Evolutionary conservation across 108 stramenopile genomes (phyloP).

Genomic region (Mediolabrus comicus): DNA sequence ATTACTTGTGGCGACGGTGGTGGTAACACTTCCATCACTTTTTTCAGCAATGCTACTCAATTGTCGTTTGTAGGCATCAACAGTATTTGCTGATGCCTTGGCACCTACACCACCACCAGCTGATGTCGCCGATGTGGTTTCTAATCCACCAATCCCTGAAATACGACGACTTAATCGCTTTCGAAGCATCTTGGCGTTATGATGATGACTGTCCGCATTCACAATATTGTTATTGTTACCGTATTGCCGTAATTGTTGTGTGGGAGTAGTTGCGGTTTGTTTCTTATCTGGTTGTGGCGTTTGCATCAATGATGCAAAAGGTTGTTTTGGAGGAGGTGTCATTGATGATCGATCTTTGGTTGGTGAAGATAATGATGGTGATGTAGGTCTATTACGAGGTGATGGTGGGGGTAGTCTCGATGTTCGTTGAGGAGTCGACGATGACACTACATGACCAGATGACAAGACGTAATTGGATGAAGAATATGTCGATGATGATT

Average conservation of each 20-base stretch:
- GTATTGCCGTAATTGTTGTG: not conserved
- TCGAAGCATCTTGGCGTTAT: constrained; percentile 12
- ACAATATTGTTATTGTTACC: not conserved
- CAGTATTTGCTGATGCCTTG: not conserved
- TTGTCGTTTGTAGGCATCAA: constrained; percentile 7
- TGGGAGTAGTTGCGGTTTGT: not conserved
- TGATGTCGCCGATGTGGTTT: not conserved
- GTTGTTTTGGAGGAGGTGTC: constrained; percentile 8
- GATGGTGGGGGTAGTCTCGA: too few species aligned
- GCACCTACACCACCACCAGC: too few species aligned
- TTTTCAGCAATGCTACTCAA: constrained; percentile 43
- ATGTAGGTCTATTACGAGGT: not conserved
- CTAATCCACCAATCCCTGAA: constrained; percentile 17
- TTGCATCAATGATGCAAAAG: constrained; percentile 35
- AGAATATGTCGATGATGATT: constrained; percentile 28
- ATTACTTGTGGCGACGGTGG: not conserved
- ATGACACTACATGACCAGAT: constrained; percentile 32
- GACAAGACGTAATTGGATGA: constrained; percentile 30
- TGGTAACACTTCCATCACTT: constrained; percentile 16
- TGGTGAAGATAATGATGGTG: not conserved
- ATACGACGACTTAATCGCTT: constrained; percentile 40
- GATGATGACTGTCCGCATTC: constrained; percentile 3
- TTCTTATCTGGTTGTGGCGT: constrained; percentile 15
- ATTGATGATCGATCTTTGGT: constrained; percentile 1
- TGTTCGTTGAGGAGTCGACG: constrained; percentile 23